Percentiles rank a stretch among this genome's conserved stretches.
Conservation (phyloP, 2,329 filamentous ascomycete genomes). For the Metarhizium sp. region DNA sequence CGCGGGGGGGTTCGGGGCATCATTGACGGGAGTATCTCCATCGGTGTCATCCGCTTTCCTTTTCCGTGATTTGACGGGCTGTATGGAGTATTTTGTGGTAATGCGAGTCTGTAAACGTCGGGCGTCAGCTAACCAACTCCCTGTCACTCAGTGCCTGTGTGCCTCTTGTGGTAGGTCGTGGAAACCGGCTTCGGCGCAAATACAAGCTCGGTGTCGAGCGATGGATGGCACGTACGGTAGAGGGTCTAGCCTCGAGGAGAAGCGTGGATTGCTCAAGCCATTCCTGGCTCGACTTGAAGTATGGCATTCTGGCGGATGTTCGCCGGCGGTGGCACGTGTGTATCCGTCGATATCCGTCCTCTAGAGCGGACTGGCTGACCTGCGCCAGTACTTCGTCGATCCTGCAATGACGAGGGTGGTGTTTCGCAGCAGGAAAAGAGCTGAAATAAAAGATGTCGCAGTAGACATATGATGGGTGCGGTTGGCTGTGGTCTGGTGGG, state of each 20-base stretch:
- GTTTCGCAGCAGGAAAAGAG: neutral
- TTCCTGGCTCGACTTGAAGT: constrained; percentile 75
- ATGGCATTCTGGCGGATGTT: constrained; percentile 52
- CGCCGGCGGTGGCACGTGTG: neutral
- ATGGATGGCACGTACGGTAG: constrained; percentile 54
- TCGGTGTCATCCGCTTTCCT: constrained; percentile 14
- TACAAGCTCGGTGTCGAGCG: neutral
- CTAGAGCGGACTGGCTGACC: neutral
- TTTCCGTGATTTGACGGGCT: constrained; percentile 28
- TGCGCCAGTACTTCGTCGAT: too few relatives aligned
- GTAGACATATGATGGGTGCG: neutral
- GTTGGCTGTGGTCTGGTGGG: neutral
- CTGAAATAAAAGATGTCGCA: neutral
- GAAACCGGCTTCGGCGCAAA: too few relatives aligned
- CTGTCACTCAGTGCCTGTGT: too few relatives aligned
- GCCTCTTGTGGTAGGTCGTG: too few relatives aligned
- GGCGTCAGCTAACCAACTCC: neutral
- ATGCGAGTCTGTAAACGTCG: constrained; percentile 60
- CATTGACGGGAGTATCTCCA: constrained; percentile 11
- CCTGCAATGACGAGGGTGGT: neutral
- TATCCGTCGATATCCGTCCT: neutral
- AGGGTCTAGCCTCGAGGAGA: constrained; percentile 77
- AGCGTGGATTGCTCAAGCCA: constrained; percentile 85
- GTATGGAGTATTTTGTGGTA: constrained; percentile 83
- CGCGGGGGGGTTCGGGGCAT: constrained; percentile 41